These are phyloP conservation scores for Pestalotiopsis sp. DNA, from an alignment of 2,329 filamentous ascomycete species.

Conservation along the genomic window DNA sequence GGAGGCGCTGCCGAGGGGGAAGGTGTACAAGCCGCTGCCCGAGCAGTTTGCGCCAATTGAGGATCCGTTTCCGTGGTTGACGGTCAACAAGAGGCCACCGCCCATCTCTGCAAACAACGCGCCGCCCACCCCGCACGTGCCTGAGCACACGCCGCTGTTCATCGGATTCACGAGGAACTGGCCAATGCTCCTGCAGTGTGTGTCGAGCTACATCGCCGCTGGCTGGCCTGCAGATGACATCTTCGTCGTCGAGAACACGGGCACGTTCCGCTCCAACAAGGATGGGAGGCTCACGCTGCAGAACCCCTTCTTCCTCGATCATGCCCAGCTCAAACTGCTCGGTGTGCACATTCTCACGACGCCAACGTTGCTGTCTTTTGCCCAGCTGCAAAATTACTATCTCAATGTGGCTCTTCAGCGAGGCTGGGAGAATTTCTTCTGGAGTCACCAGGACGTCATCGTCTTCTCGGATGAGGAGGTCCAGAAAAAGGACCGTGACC, in stretches of 20 bases:
- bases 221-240: slow-evolving; percentile 58
- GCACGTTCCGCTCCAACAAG: slow-evolving; percentile 51
- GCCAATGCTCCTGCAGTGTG: slow-evolving; percentile 52
- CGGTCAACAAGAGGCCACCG: slow-evolving; percentile 27
- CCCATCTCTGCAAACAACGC: slow-evolving; percentile 34
- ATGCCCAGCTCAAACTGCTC: slow-evolving; percentile 46
- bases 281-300: slow-evolving; percentile 45
- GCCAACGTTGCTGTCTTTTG: slow-evolving; percentile 49
- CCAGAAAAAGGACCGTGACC: slow-evolving; percentile 35
- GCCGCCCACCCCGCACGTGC: slow-evolving; percentile 35
- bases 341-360: slow-evolving; percentile 54
- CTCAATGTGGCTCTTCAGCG: slow-evolving; percentile 42
- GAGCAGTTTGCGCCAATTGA: slow-evolving; percentile 29
- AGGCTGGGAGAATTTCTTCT: slow-evolving; percentile 48
- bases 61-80: slow-evolving; percentile 42
- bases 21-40: slow-evolving; percentile 35
- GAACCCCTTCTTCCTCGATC: slow-evolving; percentile 58
- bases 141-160: slow-evolving; percentile 41
- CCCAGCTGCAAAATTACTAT: slow-evolving; percentile 54
- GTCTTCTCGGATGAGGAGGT: slow-evolving; percentile 44
- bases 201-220: slow-evolving; percentile 55
- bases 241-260: slow-evolving; percentile 58
- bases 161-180: slow-evolving; percentile 58
- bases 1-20: slow-evolving; percentile 21
- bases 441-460: slow-evolving; percentile 51